Evolutionary conservation across 1,139 yeast species (phyloP).

Genomic region (Geotrichum aggregatum): DNA sequence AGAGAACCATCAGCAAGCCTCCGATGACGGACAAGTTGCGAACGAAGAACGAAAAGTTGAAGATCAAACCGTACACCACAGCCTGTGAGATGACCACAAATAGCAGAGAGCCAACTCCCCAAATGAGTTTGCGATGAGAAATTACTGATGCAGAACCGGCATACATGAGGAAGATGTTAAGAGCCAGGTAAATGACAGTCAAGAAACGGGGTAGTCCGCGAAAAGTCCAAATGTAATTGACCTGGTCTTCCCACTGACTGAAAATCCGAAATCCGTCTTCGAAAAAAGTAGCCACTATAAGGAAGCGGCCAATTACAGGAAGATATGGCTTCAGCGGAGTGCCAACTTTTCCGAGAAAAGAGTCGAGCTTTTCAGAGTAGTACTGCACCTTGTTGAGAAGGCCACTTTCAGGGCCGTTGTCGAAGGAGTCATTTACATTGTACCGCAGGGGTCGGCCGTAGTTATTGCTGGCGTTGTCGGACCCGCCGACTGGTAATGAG

Average conservation of each 20-base stretch:
- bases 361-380: slow-evolving; percentile 35
- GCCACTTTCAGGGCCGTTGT: slow-evolving; percentile 8
- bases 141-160: slow-evolving; percentile 70
- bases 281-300: slow-evolving; percentile 89
- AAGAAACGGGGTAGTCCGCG: slow-evolving; percentile 77
- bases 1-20: slow-evolving; percentile 81
- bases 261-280: slow-evolving; percentile 85
- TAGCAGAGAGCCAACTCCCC: slow-evolving; percentile 68
- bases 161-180: slow-evolving; percentile 68
- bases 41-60: slow-evolving; percentile 75
- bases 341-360: slow-evolving; percentile 37
- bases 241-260: slow-evolving; percentile 90
- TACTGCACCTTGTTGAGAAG: slow-evolving; percentile 23
- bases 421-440: slow-evolving; percentile 11
- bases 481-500: slow-evolving; percentile 17
- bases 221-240: slow-evolving; percentile 73
- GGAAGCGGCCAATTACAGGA: slow-evolving; percentile 82
- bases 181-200: slow-evolving; percentile 62
- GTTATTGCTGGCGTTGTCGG: slow-evolving; percentile 14
- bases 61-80: slow-evolving; percentile 78
- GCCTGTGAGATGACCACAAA: slow-evolving; percentile 82
- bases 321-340: slow-evolving; percentile 43
- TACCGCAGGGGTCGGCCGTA: slow-evolving; percentile 13
- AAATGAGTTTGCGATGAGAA: slow-evolving; percentile 61
- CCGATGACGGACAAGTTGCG: slow-evolving; percentile 90